Base-by-base conservation (phyloP, 225 moss, liverwort and hornwort species). In the Rhytidiadelphus loreus region DNA sequence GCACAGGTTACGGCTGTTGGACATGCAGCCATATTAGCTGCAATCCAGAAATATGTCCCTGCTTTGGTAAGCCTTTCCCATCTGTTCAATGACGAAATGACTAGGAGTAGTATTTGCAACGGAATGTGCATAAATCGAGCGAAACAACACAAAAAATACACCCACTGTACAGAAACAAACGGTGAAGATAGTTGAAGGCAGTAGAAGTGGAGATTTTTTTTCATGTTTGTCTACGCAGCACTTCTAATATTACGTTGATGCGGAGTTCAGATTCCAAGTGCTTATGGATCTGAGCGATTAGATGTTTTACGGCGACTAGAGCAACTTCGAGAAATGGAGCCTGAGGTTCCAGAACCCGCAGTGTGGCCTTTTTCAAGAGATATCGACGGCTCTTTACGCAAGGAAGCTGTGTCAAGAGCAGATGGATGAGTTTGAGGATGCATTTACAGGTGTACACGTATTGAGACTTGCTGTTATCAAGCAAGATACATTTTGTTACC, bases 1-100 rank as follows among this genome's bases (percentile, higher is more conserved):
- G 87, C 87, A 63, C 91, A 95, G 95, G 95, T 95, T 62, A 95
- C 95, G 60, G 95, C 95, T 44, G 91, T 95, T 88, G 95, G 95
- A 82, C 95, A 95, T 85, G 95, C 95, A 81, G 95, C 95, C 79
- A 95, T 95, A 81, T 88, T 95, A 83, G 95, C 93, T 88, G 95
- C 92, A 81, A 95, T 95, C 39, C 95, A 95, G 84, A 95, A 95
- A 91, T 95, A 95, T 87, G 93, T 92, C 59, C 95, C 95, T 91
- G 92, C 90, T 83, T 88, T 95, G 93, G 95, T 95, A 91, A 91
- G 93, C 56, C 43, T 82, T 76, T 55, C 86, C 33, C 61, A 82
- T 72, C 56, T 75, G 13, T 59, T 65, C 4, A 28, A 82, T 57
- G 58, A 83, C 29, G 48, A 59, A 78, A 63, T 82, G 87, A 72